Conservation (phyloP, 352 stramenopile genomes). For the Phytophthora chlamydospora region DNA sequence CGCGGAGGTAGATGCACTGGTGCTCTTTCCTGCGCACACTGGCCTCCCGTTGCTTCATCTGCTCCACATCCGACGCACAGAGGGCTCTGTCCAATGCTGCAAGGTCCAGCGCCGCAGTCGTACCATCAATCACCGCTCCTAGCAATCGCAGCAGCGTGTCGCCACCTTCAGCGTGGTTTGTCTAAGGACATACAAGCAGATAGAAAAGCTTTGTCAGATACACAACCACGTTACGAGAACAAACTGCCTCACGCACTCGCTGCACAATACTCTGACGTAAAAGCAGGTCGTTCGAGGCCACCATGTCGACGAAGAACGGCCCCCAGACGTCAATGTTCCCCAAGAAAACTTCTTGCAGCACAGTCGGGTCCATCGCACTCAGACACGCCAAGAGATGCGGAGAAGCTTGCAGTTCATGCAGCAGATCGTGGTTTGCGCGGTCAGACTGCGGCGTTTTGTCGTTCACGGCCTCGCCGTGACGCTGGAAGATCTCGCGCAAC, state of each 20-base stretch:
- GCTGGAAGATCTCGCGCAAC: constrained; percentile 60
- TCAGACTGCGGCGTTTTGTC: background rate
- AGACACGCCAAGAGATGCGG: constrained; percentile 66
- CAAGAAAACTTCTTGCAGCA: constrained; percentile 68
- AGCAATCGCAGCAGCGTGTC: constrained; percentile 60
- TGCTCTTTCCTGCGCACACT: constrained; percentile 50
- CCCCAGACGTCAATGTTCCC: constrained; percentile 67
- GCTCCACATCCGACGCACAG: constrained; percentile 37
- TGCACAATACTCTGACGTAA: constrained; percentile 56
- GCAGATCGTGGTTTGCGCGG: constrained; percentile 48
- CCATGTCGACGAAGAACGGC: constrained; percentile 70
- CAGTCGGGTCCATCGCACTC: constrained; percentile 63
- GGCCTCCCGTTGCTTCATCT: constrained; percentile 43
- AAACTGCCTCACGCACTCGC: constrained; percentile 30
- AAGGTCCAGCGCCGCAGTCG: constrained; percentile 53
- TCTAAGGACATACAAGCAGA: constrained; percentile 35
- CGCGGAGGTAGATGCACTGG: constrained; percentile 66
- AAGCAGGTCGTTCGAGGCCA: constrained; percentile 56
- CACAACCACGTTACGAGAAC: background rate
- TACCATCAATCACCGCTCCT: constrained; percentile 44
- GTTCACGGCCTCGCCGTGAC: constrained; percentile 16
- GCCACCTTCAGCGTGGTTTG: constrained; percentile 54
- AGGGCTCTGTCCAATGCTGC: constrained; percentile 52
- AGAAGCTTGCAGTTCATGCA: constrained; percentile 58
- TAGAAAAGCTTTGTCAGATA: background rate